Base-by-base conservation (phyloP, 129 eudicot genomes). In the Smallanthus sonchifolius region DNA sequence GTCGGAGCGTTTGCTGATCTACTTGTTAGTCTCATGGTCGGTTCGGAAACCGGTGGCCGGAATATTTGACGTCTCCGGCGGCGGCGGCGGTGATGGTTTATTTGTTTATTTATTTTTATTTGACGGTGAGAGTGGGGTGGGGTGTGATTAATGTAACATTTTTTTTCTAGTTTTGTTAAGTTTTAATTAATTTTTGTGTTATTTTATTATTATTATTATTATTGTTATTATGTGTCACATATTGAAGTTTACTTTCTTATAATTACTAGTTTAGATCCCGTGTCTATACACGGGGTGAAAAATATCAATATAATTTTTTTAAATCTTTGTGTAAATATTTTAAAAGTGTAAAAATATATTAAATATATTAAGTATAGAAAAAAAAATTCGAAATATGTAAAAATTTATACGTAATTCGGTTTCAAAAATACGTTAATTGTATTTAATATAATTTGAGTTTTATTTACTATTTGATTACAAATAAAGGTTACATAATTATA, bases 1-100 rank as follows among this genome's bases (percentile, higher is more conserved):
- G 88, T 88, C 48, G 88, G 96, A 7, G 99, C 99, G 15, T 94
- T 94, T 61, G 84, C 96, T 19, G 97, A 94, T 72, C 88, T 94
- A 19, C 85, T 94, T 6, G 93, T 91, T 40, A 65, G 72, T 67
- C 87, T 88, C 19, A 86, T 87, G 88, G 59, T 82, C 6, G 48
- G 83, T 4, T 64, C 15, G 30, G 84, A 75, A 2, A 15, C 3
- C 8, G 64, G 13, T 13, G 47, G 76, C 81, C 87, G 83, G 87
- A 76, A 73, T 69, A 19, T 72, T 0, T 69, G n/a, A 67, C 61
- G 6, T 17, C 24, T 36, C 40, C 67, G 40, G 56, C n/a, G n/a
- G n/a, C n/a, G n/a, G n/a, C n/a, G n/a, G n/a, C n/a, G n/a, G n/a
- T 35, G 74, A 9, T 30, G 6, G 30, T 2, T 48, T 75, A 6